Evolutionary conservation across 192 early-diverging fungal species (phyloP).

Genomic region (Mortierella claussenii): DNA sequence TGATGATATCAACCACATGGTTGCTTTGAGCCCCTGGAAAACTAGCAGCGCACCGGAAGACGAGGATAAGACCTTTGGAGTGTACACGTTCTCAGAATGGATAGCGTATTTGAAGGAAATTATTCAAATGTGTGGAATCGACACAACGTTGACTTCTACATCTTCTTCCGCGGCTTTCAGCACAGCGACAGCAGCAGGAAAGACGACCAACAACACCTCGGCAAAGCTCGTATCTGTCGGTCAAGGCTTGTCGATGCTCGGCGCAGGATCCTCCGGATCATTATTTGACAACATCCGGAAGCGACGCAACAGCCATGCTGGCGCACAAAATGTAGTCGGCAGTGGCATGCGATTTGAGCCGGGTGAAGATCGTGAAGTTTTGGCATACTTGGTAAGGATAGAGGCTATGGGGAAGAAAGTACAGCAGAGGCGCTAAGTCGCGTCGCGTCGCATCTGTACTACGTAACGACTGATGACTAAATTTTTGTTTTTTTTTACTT

Average conservation of each 20-base stretch:
- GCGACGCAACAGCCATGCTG: constrained; percentile 11
- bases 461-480: too few relatives aligned
- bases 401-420: neutral
- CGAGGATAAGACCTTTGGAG: neutral
- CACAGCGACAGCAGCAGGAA: neutral
- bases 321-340: neutral
- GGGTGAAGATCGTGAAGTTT: constrained; percentile 33
- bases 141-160: neutral
- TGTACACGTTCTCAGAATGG: constrained; percentile 29
- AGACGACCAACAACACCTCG: neutral
- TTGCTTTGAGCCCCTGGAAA: neutral
- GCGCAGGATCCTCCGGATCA: constrained; percentile 12
- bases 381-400: constrained; percentile 35
- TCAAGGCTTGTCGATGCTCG: constrained; percentile 6
- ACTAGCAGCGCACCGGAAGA: neutral
- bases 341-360: constrained; percentile 38
- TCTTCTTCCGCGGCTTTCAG: neutral
- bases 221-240: neutral
- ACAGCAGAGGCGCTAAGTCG: neutral
- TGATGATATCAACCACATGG: neutral
- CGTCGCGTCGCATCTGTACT: neutral
- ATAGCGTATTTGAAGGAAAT: constrained; percentile 38
- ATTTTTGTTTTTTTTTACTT: too few relatives aligned
- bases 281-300: constrained; percentile 35
- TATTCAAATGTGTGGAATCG: constrained; percentile 38